Percentiles rank a stretch among this genome's conserved stretches.
Conservation (phyloP, 2,329 filamentous ascomycete species). For the Amylocarpus encephaloides region DNA sequence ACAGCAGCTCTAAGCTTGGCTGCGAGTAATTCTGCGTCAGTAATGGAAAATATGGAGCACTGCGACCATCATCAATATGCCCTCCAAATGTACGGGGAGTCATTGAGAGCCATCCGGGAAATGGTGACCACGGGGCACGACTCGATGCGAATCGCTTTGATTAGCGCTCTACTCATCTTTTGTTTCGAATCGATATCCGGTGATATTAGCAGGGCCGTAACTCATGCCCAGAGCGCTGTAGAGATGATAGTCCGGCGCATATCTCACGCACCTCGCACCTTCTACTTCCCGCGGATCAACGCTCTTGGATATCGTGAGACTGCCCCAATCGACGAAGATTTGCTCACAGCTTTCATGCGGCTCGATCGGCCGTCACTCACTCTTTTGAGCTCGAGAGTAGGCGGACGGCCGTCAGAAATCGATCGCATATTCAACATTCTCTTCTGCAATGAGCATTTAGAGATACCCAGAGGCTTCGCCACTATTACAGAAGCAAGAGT, state of each 20-base stretch:
- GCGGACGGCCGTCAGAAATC: not conserved
- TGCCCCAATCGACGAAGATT: conserved; percentile 15
- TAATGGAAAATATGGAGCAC: not conserved
- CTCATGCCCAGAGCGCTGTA: conserved; percentile 15
- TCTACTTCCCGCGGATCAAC: conserved; percentile 9
- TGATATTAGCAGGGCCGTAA: conserved; percentile 15
- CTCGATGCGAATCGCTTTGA: conserved; percentile 16
- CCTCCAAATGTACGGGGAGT: conserved; percentile 17
- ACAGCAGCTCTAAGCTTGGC: conserved; percentile 15
- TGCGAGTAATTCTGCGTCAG: conserved; percentile 6
- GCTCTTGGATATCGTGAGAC: conserved; percentile 7
- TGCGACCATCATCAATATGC: conserved; percentile 18
- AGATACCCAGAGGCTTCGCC: conserved; percentile 8
- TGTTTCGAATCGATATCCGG: conserved; percentile 22
- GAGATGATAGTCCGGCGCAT: conserved; percentile 16
- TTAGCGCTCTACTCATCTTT: conserved; percentile 24
- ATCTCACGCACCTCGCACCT: conserved; percentile 1
- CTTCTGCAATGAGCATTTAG: conserved; percentile 6
- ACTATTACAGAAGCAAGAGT: conserved; percentile 9
- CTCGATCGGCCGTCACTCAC: conserved; percentile 14
- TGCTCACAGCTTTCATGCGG: conserved; percentile 18
- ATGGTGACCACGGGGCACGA: conserved; percentile 12
- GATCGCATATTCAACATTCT: conserved; percentile 11
- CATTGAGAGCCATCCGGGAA: conserved; percentile 16
- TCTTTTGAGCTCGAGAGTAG: conserved; percentile 11